phyloP scores from a whole-genome alignment of 345 rosid species.

The Lepidium didymum region DNA sequence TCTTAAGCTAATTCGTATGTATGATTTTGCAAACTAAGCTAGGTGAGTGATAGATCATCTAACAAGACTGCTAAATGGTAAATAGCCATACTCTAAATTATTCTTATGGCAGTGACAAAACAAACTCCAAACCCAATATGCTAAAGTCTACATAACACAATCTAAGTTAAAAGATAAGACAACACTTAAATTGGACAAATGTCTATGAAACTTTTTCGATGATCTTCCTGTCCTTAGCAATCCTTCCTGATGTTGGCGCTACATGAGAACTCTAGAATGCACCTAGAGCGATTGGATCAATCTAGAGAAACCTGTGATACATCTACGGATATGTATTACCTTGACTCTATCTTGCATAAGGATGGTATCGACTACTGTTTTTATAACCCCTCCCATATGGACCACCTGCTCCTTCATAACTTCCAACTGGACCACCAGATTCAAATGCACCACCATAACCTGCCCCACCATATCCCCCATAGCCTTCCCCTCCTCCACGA shows the following conservation, averaged over 20 bases:
- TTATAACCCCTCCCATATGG: constrained; percentile 85
- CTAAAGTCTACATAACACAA: constrained; percentile 30
- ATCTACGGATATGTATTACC: constrained; percentile 6
- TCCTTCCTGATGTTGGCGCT: constrained; percentile 26
- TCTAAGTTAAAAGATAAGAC: constrained; percentile 17
- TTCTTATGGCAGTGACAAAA: constrained; percentile 2
- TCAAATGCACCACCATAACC: constrained; percentile 72
- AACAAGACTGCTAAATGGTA: constrained; percentile 4
- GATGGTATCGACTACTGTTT: constrained; percentile 95
- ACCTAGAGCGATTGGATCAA: constrained; percentile 17
- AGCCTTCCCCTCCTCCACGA: constrained; percentile 57
- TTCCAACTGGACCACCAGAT: constrained; percentile 77
- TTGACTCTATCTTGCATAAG: constrained; percentile 66
- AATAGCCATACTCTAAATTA: not conserved
- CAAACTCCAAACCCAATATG: constrained; percentile 27
- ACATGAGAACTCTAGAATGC: constrained; percentile 30
- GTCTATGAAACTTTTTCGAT: not conserved
- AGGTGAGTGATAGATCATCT: constrained; percentile 4
- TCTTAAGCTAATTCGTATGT: constrained; percentile 10
- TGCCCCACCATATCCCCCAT: constrained; percentile 43
- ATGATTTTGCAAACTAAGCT: constrained; percentile 14
- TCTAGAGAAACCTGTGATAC: constrained; percentile 26
- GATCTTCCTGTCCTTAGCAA: constrained; percentile 29
- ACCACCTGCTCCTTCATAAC: constrained; percentile 79
- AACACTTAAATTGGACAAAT: constrained; percentile 15